Percentiles rank a stretch among this genome's conserved stretches.
These are phyloP conservation scores for Metschnikowia drakensbergensis DNA, from an alignment of 805 yeast species.

Conservation along the genomic window DNA sequence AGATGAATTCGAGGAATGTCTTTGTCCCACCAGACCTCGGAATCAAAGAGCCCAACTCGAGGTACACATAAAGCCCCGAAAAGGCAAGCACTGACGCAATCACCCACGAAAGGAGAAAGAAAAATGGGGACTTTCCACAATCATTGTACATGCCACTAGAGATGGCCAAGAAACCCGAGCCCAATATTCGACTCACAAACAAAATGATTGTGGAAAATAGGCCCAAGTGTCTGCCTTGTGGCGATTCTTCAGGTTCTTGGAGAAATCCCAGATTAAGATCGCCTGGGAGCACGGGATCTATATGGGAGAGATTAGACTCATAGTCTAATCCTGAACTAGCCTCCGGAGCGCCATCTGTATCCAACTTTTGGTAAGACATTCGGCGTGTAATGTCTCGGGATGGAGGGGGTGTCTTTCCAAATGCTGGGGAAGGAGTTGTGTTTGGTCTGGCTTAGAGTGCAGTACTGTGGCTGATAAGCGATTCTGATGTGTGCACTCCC, in stretches of 20 bases:
- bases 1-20: conserved; percentile 65
- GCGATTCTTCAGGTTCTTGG: conserved; percentile 47
- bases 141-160: conserved; percentile 64
- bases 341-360: conserved; percentile 5
- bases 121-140: conserved; percentile 61
- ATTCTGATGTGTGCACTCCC: neutral
- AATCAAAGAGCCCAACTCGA: conserved; percentile 67
- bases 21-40: conserved; percentile 78
- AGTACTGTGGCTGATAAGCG: conserved; percentile 15
- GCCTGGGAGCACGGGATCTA: conserved; percentile 3
- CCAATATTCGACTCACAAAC: conserved; percentile 66
- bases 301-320: conserved; percentile 7
- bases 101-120: conserved; percentile 62
- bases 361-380: conserved; percentile 12
- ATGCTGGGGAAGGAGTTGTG: no score
- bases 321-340: conserved; percentile 3
- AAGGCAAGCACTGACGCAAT: conserved; percentile 60
- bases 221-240: conserved; percentile 76
- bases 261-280: conserved; percentile 12
- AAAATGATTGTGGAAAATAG: conserved; percentile 59
- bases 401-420: no score
- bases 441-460: neutral
- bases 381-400: no score
- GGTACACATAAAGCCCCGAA: conserved; percentile 61
- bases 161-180: conserved; percentile 75